phyloP scores from a whole-genome alignment of 108 stramenopile genomes.

The Mediolabrus comicus region DNA sequence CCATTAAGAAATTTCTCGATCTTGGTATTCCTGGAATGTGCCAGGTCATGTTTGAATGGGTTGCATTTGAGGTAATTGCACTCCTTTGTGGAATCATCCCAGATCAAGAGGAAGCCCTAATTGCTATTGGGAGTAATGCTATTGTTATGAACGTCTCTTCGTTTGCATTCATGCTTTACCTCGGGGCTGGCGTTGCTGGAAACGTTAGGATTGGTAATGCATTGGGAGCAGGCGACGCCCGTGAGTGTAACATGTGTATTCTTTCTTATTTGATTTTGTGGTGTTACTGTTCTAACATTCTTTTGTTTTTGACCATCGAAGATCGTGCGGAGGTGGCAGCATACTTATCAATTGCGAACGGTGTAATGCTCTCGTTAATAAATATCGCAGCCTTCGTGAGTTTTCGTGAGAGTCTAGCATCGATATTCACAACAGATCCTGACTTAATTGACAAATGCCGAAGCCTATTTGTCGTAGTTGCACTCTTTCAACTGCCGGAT shows the following conservation, averaged over 20 bases:
- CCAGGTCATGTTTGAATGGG: conserved; percentile 47
- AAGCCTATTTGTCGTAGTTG: conserved; percentile 27
- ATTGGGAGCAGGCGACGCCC: conserved; percentile 41
- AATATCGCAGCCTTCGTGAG: conserved; percentile 22
- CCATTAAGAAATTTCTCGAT: conserved; percentile 25
- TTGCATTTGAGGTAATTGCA: conserved; percentile 42
- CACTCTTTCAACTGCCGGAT: conserved; percentile 45
- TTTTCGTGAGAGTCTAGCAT: conserved; percentile 27
- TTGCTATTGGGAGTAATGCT: conserved; percentile 47
- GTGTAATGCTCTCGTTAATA: conserved; percentile 10
- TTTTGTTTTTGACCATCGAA: too few relatives aligned
- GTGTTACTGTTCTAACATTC: too few relatives aligned
- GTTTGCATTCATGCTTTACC: conserved; percentile 43
- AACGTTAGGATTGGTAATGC: conserved; percentile 50
- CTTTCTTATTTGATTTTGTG: too few relatives aligned
- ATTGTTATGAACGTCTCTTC: conserved; percentile 23
- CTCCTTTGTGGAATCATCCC: conserved; percentile 40
- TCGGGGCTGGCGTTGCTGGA: conserved; percentile 26
- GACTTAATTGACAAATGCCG: conserved; percentile 26
- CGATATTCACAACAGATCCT: conserved; percentile 33
- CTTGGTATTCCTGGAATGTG: conserved; percentile 41
- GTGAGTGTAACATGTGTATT: too few relatives aligned
- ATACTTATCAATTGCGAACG: conserved; percentile 9
- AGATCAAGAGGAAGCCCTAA: conserved; percentile 19
- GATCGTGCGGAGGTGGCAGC: conserved; percentile 36